These are phyloP conservation scores for Rhizophagus sp. DNA, from an alignment of 192 early-diverging fungal genomes.

Conservation along the genomic window DNA sequence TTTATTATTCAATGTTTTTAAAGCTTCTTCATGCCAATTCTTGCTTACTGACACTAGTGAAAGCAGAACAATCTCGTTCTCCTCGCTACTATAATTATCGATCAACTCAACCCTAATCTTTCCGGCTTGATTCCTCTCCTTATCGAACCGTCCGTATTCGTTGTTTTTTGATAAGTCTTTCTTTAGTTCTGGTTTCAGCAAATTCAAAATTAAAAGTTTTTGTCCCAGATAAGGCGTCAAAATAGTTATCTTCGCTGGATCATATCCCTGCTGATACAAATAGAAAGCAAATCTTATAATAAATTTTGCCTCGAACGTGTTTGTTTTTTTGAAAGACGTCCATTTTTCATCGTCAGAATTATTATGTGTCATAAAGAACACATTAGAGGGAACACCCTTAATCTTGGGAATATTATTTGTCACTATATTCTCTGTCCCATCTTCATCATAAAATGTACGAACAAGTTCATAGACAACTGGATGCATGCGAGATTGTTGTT, in stretches of 20 bases:
- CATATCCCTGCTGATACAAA: slow-evolving; percentile 39
- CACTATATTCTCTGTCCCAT: neutral
- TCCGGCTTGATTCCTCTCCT: slow-evolving; percentile 6
- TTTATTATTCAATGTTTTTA: slow-evolving; percentile 75
- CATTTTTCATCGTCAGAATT: neutral
- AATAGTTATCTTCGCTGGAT: slow-evolving; percentile 41
- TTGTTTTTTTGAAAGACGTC: slow-evolving; percentile 21
- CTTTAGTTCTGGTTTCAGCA: neutral
- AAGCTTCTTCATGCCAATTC: slow-evolving; percentile 77
- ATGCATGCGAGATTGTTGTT: slow-evolving; percentile 24
- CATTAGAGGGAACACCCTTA: neutral
- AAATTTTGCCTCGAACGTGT: slow-evolving; percentile 35
- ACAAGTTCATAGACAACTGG: neutral
- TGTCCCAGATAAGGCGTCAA: slow-evolving; percentile 55
- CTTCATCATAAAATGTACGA: neutral
- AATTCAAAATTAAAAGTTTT: slow-evolving; percentile 35
- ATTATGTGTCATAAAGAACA: neutral
- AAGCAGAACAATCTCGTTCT: slow-evolving; percentile 96
- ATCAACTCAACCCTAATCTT: slow-evolving; percentile 87
- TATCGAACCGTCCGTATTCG: neutral
- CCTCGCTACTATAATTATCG: slow-evolving; percentile 94
- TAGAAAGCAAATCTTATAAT: slow-evolving; percentile 33
- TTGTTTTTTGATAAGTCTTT: slow-evolving; percentile 27
- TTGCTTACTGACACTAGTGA: slow-evolving; percentile 65
- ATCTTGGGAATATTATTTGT: neutral